These are phyloP conservation scores for Chaetomium sp. DNA, from an alignment of 2,329 filamentous ascomycete genomes.

Conservation along the genomic window DNA sequence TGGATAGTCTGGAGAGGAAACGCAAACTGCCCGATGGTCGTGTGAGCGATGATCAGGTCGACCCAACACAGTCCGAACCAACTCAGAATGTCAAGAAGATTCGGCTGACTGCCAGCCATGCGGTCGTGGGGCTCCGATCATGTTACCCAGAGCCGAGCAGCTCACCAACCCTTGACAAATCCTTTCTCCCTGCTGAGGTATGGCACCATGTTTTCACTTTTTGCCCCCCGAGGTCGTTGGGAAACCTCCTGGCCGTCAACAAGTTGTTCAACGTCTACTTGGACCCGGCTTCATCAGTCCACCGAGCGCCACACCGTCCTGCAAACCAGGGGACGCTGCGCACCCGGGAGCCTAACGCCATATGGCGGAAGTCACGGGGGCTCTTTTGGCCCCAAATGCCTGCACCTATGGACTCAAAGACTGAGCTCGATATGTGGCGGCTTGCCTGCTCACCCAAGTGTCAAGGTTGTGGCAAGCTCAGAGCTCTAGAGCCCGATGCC, in stretches of 20 bases:
- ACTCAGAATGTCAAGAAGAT: slow-evolving; percentile 24
- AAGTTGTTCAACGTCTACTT: slow-evolving; percentile 58
- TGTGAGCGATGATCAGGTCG: slow-evolving; percentile 1
- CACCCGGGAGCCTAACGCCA: slow-evolving; percentile 50
- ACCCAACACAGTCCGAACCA: background rate
- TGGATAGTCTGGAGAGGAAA: slow-evolving; percentile 21
- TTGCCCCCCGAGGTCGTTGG: slow-evolving; percentile 56
- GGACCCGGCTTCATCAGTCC: slow-evolving; percentile 38
- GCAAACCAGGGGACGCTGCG: slow-evolving; percentile 31
- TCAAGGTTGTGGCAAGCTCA: slow-evolving; percentile 56
- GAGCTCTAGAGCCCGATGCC: slow-evolving; percentile 22
- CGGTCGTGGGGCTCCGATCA: background rate
- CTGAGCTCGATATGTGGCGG: slow-evolving; percentile 72
- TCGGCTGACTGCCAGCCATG: slow-evolving; percentile 20
- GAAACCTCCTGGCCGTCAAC: slow-evolving; percentile 60
- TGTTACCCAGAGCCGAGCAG: background rate
- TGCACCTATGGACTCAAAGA: slow-evolving; percentile 55
- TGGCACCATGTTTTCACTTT: slow-evolving; percentile 67
- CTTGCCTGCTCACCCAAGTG: slow-evolving; percentile 58
- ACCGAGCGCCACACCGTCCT: slow-evolving; percentile 24
- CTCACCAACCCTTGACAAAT: slow-evolving; percentile 19
- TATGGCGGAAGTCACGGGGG: slow-evolving; percentile 67
- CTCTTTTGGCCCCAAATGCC: slow-evolving; percentile 61
- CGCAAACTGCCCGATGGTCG: slow-evolving; percentile 23
- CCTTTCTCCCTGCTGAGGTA: slow-evolving; percentile 50